phyloP scores from a whole-genome alignment of 208 protist species.

The Endotrypanum monterogeii region DNA sequence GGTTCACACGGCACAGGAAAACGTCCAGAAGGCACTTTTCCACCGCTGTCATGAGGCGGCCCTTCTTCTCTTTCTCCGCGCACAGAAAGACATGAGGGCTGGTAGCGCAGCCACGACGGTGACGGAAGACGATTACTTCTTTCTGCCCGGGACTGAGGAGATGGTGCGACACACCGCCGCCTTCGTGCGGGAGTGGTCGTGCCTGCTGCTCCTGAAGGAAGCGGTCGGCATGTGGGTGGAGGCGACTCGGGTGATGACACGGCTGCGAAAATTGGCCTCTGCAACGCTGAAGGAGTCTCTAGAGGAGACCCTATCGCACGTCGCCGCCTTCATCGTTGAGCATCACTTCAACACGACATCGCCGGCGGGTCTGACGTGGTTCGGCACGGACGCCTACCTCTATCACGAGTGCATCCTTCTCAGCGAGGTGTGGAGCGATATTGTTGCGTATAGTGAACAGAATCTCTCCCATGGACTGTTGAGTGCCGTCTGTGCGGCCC shows the following conservation, averaged over 20 bases:
- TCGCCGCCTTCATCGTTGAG: slow-evolving; percentile 67
- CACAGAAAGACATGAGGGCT: slow-evolving; percentile 33
- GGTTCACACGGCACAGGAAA: slow-evolving; percentile 71
- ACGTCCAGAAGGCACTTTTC: slow-evolving; percentile 87
- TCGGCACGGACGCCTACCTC: slow-evolving; percentile 60
- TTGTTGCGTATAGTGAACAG: slow-evolving; percentile 59
- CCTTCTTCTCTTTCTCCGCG: slow-evolving; percentile 70
- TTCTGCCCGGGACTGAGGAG: slow-evolving; percentile 74
- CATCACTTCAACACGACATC: slow-evolving; percentile 60
- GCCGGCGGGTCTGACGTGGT: slow-evolving; percentile 28
- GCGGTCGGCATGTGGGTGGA: slow-evolving; percentile 83
- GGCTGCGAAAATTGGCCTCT: slow-evolving; percentile 53
- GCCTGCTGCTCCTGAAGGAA: slow-evolving; percentile 84
- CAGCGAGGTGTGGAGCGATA: slow-evolving; percentile 76
- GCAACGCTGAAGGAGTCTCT: slow-evolving; percentile 49
- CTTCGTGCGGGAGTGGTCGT: slow-evolving; percentile 85
- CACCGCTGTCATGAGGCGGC: slow-evolving; percentile 85
- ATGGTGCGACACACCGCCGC: slow-evolving; percentile 72
- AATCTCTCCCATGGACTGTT: slow-evolving; percentile 63
- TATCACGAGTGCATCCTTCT: slow-evolving; percentile 89
- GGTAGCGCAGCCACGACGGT: slow-evolving; percentile 20
- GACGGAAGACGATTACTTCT: slow-evolving; percentile 76
- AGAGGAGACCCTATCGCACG: slow-evolving; percentile 56
- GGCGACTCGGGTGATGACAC: slow-evolving; percentile 45
- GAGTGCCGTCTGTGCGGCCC: slow-evolving; percentile 55